Evolutionary conservation across 2,329 filamentous ascomycete genomes (phyloP).

Genomic region (Colletotrichum neosansevieriae): DNA sequence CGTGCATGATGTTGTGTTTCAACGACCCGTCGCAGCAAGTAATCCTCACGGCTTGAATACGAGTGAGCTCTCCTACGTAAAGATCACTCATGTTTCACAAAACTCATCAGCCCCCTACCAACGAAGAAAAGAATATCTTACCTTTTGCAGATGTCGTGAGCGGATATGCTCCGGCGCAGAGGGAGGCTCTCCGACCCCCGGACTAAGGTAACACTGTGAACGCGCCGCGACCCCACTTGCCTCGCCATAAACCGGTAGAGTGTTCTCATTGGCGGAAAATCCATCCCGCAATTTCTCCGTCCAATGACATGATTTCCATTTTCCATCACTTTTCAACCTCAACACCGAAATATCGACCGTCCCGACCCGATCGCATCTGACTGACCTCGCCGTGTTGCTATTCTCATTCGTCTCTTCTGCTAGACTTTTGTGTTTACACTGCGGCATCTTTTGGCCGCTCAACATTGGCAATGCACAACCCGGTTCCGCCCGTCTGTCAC

Average conservation of each 20-base stretch:
- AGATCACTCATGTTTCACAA: neutral
- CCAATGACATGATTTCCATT: slow-evolving; percentile 19
- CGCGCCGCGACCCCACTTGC: slow-evolving; percentile 13
- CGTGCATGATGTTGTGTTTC: slow-evolving; percentile 5
- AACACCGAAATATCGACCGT: neutral
- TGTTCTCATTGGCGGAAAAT: slow-evolving; percentile 33
- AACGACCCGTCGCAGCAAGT: neutral
- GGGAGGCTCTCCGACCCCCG: neutral
- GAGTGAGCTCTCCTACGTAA: neutral
- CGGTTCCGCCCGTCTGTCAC: neutral
- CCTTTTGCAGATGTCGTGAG: neutral
- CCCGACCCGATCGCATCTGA: neutral
- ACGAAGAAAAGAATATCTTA: neutral
- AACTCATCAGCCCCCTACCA: too few species aligned
- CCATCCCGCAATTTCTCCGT: slow-evolving; percentile 26
- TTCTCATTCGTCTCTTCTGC: neutral
- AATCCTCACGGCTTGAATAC: neutral
- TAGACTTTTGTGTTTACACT: neutral
- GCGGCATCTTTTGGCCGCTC: neutral
- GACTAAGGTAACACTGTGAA: too few species aligned
- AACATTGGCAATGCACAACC: neutral
- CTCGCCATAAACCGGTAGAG: neutral
- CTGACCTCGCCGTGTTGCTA: neutral
- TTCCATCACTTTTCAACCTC: slow-evolving; percentile 16
- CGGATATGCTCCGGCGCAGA: slow-evolving; percentile 13